Percentiles rank a stretch among this genome's conserved stretches.
These are phyloP conservation scores for Leptodermis oblonga DNA, from an alignment of 257 asterid species.

Conservation along the genomic window DNA sequence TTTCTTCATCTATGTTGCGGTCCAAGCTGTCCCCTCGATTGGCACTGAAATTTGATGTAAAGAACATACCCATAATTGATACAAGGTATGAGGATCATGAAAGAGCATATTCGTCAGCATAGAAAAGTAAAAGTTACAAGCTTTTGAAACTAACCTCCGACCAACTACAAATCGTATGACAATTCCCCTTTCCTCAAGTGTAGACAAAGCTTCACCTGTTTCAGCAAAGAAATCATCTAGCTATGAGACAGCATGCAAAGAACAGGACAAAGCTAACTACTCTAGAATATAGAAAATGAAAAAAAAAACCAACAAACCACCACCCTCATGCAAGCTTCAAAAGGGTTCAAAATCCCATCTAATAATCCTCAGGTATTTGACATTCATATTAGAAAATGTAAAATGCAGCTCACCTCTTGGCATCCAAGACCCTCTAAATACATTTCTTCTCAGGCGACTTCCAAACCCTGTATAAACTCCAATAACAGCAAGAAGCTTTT, in stretches of 20 bases:
- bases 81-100: constrained; percentile 11
- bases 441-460: constrained; percentile 63
- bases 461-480: constrained; percentile 92
- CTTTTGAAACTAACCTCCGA: constrained; percentile 51
- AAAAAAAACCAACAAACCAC: neutral
- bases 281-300: neutral
- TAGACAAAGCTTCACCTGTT: constrained; percentile 64
- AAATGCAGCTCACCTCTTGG: constrained; percentile 49
- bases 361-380: neutral
- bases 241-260: neutral
- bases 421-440: constrained; percentile 80
- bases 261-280: neutral
- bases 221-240: neutral
- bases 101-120: constrained; percentile 10
- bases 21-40: constrained; percentile 96
- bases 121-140: constrained; percentile 16
- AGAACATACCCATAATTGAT: constrained; percentile 7
- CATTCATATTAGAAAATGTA: neutral
- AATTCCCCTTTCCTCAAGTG: constrained; percentile 78
- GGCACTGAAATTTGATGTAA: constrained; percentile 55
- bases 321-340: neutral
- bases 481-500: constrained; percentile 70
- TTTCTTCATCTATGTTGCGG: constrained; percentile 77
- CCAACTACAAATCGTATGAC: constrained; percentile 76
- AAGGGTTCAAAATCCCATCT: neutral